phyloP scores from a whole-genome alignment of 1,284 basidiomycete genomes.

The Coniferiporia sulphurascens region DNA sequence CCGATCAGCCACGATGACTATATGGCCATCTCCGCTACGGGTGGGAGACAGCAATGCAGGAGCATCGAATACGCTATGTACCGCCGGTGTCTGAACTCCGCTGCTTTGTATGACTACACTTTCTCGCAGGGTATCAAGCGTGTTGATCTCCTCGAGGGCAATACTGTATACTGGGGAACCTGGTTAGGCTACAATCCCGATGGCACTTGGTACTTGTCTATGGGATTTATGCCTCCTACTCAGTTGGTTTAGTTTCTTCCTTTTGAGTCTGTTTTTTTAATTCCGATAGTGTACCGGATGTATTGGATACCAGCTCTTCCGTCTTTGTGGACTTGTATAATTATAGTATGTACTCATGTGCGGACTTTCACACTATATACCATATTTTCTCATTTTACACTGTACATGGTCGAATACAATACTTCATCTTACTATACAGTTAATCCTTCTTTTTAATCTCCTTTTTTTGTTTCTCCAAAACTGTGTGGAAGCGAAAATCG shows the following conservation, averaged over 20 bases:
- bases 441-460: background rate
- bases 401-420: too few species aligned
- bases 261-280: background rate
- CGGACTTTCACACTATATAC: too few species aligned
- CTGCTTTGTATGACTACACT: constrained; percentile 5
- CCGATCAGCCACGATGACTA: constrained; percentile 6
- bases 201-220: constrained; percentile 2
- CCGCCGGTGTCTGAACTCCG: constrained; percentile 2
- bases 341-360: too few species aligned
- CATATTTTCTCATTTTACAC: too few species aligned
- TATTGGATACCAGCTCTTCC: background rate
- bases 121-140: constrained; percentile 12
- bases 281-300: background rate
- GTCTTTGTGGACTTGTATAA: too few species aligned
- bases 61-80: constrained; percentile 3
- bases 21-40: background rate
- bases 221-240: constrained; percentile 8
- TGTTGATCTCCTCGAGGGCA: constrained; percentile 13
- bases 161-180: constrained; percentile 13
- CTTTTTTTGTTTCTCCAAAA: background rate
- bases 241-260: background rate
- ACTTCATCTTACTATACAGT: too few species aligned
- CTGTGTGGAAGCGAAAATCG: too few species aligned
- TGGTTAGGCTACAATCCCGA: constrained; percentile 7
- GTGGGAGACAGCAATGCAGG: background rate